Base-by-base conservation (phyloP, 208 protist species). In the Leptomonas seymouri region DNA sequence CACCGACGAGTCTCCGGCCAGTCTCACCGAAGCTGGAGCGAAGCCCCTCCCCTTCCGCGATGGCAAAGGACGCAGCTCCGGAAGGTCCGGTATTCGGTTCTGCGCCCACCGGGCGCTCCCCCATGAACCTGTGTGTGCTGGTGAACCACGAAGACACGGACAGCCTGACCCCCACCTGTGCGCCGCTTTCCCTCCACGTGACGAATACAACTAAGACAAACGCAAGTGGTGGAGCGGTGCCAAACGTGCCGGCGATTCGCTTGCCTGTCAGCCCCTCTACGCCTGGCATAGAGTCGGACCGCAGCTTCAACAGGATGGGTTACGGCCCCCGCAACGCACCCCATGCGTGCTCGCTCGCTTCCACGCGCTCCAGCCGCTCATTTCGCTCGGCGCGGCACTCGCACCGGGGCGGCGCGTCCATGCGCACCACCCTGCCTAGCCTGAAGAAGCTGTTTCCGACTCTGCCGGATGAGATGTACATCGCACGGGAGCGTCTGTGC, bases 401-500 rank as follows among this genome's bases (percentile, higher is more conserved):
- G 39, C 28, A 73, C 68, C 51, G 53, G 31, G 50, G 21, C 62
- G 50, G 7, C 60, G 57, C 64, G 16, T 18, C 65, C 59, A 44
- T 59, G 27, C 75, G 66, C 50, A 41, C 12, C 51, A 15, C 27
- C 28, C 62, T 58, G 44, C 68, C 51, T 11, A 76, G 20, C 30
- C 44, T 90, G 56, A 76, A 53, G 39, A 58, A 82, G 46, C 70
- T 90, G 44, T 85, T 93, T 30, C 74, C 86, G 12, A 72, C 86
- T 2, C 63, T 83, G 15, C 81, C 87, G 14, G 76, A 71, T 15
- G 34, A 68, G 18, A 60, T 86, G 41, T 69, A 85, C 54, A 62
- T 93, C 46, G 46, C 81, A 36, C 74, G 73, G n/a, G 84, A 81
- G 28, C 73, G 84, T 21, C 55, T 87, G 55, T 74, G 53, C 51